Evolutionary conservation across 1,139 yeast species (phyloP), one percentile per base, ranked within the genome.

Genomic region (Scheffersomyces parashehatae): DNA sequence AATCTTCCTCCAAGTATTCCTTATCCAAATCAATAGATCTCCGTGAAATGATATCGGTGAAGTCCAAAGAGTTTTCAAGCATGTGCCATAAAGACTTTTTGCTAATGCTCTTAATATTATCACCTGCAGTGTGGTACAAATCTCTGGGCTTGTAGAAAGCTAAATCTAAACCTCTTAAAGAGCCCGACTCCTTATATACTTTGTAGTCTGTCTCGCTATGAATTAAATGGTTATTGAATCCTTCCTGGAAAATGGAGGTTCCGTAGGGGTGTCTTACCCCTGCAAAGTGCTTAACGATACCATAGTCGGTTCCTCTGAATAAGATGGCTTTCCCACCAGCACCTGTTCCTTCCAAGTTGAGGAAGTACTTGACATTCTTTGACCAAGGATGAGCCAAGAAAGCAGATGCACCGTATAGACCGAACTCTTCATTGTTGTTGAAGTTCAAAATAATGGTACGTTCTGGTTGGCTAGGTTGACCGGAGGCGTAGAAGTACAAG

Each of bases 341-440:
- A 3, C 97, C 97, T 0, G 97, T 88, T n/a, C 97, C 97, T 70
- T 91, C 98, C 50, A 91, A 70, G 59, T 91, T 91, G 53, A 91
- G 73, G 51, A 91, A 87, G 52, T 79, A 85, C 36, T 73, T 73
- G 3, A 86, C 82, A 12, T 77, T 65, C 39, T 76, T 65, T 29
- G 81, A 75, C 95, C 96, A 89, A 12, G 87, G 84, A 59, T 90
- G 96, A 31, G 71, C 60, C 45, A 87, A 68, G 58, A 89, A 90
- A 0, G 88, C 79, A 40, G 77, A 75, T 0, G 97, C 96, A 3
- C 98, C 97, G 42, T 83, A 70, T 37, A 91, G 72, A 0, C 97
- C 97, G 65, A 88, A 87, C 59, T 91, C 98, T 61, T 91, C 97
- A 58, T 90, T 80, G 62, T 90, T 88, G 64, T 91, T 91, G 67